Evolutionary conservation across 768 basidiomycete genomes (phyloP).

Genomic region (Cantharellus cinnabarinus): DNA sequence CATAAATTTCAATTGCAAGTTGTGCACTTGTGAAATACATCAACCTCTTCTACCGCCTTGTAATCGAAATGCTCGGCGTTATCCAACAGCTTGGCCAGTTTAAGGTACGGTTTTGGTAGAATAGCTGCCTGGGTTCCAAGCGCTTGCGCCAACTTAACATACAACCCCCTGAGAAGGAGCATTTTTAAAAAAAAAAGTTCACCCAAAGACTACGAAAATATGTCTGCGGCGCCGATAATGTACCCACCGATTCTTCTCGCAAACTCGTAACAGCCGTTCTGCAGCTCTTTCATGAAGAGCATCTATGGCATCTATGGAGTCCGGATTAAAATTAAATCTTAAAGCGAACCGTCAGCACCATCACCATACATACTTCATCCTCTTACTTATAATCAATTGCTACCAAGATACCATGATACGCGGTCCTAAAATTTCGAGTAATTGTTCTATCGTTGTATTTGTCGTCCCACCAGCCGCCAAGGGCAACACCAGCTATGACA

Average conservation of each 20-base stretch:
- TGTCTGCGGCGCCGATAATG: neutral
- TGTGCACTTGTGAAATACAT: neutral
- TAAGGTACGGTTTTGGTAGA: neutral
- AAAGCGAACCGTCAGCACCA: neutral
- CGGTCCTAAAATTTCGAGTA: neutral
- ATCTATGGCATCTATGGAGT: neutral
- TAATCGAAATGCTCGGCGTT: neutral
- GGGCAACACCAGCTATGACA: neutral
- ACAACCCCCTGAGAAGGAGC: neutral
- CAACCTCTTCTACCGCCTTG: neutral
- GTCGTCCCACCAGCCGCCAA: neutral
- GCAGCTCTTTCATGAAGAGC: neutral
- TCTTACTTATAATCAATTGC: neutral
- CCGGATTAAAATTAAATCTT: neutral
- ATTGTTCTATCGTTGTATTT: neutral
- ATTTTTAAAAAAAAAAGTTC: neutral
- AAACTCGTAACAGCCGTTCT: neutral
- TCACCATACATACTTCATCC: neutral
- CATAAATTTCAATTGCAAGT: neutral
- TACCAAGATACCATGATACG: neutral
- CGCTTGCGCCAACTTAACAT: neutral
- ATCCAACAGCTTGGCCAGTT: neutral
- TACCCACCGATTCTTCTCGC: neutral
- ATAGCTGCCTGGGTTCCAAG: neutral
- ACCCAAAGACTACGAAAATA: neutral